Evolutionary conservation across 345 rosid species (phyloP), one percentile per base, ranked within the genome.

Genomic region (Citrus mangshanensis): DNA sequence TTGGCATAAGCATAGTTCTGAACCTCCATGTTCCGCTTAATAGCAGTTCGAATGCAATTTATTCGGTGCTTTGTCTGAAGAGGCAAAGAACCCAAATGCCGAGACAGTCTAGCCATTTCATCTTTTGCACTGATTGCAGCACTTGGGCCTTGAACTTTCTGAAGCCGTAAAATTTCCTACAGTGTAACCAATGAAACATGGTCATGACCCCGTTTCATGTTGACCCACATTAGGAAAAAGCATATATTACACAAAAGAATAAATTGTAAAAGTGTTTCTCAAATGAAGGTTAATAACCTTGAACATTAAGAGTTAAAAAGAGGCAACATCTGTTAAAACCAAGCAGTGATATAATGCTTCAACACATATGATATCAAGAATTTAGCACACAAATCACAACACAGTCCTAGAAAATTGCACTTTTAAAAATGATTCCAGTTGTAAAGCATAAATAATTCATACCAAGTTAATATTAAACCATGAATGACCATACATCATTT

Each of bases 11-110:
- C 94, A 65, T 87, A 96, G 84, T 96, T 96, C 81, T 96, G 99
- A 54, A 96, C 98, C 76, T 96, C 99, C 98, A 94, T 96, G 85
- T 96, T 96, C 65, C 98, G 79, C 87, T 91, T 96, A 81, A 96
- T 94, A 68, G 98, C 99, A 7, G 97, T 94, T 46, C 97, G 93
- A 34, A 96, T 92, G 88, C 98, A 96, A 82, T 93, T 94, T 85
- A 96, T 94, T 21, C 99, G 86, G 85, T 96, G 99, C 85, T 94
- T 94, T 73, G 98, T 97, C 51, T 89, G 92, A 78, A 96, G 90
- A 38, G 98, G 97, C 68, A 94, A 84, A 63, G 99, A 96, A 72
- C 93, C 93, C 68, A 96, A 85, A 84, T 94, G 99, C 65, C 98
- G 91, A 13, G 99, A 89, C 38, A 96, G 87, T 82, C 99, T 91